Percentiles rank a stretch among this genome's conserved stretches.
Evolutionary conservation across 441 rosid genomes (phyloP).

Genomic region (Adansonia madagascariensis): DNA sequence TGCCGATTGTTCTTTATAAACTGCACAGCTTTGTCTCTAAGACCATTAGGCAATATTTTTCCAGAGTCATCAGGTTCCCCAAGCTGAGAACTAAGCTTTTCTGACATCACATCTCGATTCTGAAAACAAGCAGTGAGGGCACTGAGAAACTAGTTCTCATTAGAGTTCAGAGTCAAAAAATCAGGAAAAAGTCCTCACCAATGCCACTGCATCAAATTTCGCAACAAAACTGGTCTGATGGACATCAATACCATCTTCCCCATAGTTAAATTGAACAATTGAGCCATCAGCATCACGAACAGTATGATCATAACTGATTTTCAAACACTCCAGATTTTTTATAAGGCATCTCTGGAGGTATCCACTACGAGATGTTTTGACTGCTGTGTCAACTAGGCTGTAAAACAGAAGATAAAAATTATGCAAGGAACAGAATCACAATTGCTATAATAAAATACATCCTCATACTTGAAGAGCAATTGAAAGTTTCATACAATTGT

Average conservation of each 20-base stretch:
- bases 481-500: neutral
- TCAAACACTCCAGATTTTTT: constrained; percentile 95
- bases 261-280: constrained; percentile 87
- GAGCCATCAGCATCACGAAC: constrained; percentile 99
- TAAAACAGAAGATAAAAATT: constrained; percentile 37
- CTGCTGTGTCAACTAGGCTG: constrained; percentile 99
- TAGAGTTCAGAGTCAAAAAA: constrained; percentile 27
- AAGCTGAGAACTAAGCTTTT: constrained; percentile 51
- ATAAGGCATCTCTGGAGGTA: constrained; percentile 98
- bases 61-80: constrained; percentile 53
- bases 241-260: constrained; percentile 99
- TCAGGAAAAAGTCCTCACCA: constrained; percentile 46
- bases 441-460: constrained; percentile 4
- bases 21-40: constrained; percentile 69
- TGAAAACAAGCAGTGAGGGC: constrained; percentile 41
- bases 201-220: constrained; percentile 70
- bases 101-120: constrained; percentile 73
- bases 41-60: constrained; percentile 64
- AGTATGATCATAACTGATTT: constrained; percentile 86
- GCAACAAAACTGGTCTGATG: constrained; percentile 81
- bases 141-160: constrained; percentile 23
- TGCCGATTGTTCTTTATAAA: constrained; percentile 52
- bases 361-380: constrained; percentile 99
- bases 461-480: neutral
- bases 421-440: constrained; percentile 13